Evolutionary conservation across 768 basidiomycete genomes (phyloP), one percentile per base, ranked within the genome.

Genomic region (Arthromyces matolae): DNA sequence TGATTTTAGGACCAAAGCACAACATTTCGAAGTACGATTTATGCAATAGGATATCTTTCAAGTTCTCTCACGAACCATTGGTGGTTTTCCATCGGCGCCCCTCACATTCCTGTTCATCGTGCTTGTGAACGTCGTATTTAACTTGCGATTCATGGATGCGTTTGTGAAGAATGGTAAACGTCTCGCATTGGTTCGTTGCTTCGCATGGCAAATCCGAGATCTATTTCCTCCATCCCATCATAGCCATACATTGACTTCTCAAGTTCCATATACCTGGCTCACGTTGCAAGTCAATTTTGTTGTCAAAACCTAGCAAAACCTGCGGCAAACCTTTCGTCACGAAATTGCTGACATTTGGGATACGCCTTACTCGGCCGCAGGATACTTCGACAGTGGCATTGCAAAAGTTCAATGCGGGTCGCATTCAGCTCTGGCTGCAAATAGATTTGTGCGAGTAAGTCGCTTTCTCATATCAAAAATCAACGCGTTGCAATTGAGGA

Each of bases 371-470:
- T 4, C 75, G 76, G 49, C 79, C 66, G 34, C 77, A 84, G 51
- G 86, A 89, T 45, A 80, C 86, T 0, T 89, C 89, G 19, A 90
- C 90, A 19, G 80, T 82, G 38, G 83, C 88, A 33, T 73, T 71
- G 45, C 69, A 19, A 47, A 62, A 71, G 25, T 69, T 73, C 8
- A 70, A 72, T 12, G 50, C 41, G 12, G 73, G 76, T 4, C 76
- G 84, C n/a, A 79, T 91, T 28, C 77, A 13, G 31, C 28, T 46
- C 20, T 89, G 86, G 78, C 71, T 94, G 27, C 78, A 86, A 52
- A 72, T 89, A 35, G 91, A 97, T 58, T 89, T 94, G 80, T 97
- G 89, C 59, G 94, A 96, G 91, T 92, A 59, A 70, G 90, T 80
- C 13, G 2, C 18, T 24, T 19, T 24, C 13, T 4, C n/a, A 32